Evolutionary conservation across 352 stramenopile genomes (phyloP).

Genomic region (Stephanocyclus meneghinianus): DNA sequence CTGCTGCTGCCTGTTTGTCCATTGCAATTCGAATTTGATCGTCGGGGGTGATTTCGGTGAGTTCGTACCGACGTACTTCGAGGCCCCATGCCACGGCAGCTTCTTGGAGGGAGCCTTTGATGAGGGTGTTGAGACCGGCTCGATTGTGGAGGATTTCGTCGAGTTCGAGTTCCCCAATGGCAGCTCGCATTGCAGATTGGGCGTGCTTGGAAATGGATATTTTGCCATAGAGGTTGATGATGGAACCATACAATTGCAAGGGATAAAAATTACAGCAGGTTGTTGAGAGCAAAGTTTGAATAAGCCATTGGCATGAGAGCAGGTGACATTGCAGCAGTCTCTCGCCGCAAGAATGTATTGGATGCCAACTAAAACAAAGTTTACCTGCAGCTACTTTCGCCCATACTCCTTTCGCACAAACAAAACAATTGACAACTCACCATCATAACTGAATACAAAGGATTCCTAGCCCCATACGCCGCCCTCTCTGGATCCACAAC

Average conservation of each 20-base stretch:
- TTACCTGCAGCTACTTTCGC: too few relatives aligned
- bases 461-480: conserved; percentile 82
- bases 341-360: background rate
- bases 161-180: conserved; percentile 87
- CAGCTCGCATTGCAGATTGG: conserved; percentile 86
- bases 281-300: too few relatives aligned
- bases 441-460: conserved; percentile 82
- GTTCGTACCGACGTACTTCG: conserved; percentile 85
- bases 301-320: too few relatives aligned
- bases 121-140: conserved; percentile 81
- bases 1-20: conserved; percentile 87
- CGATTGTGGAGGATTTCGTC: conserved; percentile 88
- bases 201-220: conserved; percentile 67
- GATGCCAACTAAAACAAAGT: background rate
- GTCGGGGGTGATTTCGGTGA: conserved; percentile 87
- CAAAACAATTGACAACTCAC: conserved; percentile 38
- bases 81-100: conserved; percentile 84
- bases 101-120: conserved; percentile 83
- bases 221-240: background rate
- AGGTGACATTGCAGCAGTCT: too few relatives aligned
- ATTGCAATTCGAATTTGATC: conserved; percentile 86
- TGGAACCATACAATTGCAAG: background rate
- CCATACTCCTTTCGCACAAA: background rate
- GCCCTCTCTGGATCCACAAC: conserved; percentile 81
- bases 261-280: background rate